Percentiles rank a stretch among this genome's conserved stretches.
Conservation (phyloP, 495 filamentous ascomycete genomes). For the Penicillium alfredii region DNA sequence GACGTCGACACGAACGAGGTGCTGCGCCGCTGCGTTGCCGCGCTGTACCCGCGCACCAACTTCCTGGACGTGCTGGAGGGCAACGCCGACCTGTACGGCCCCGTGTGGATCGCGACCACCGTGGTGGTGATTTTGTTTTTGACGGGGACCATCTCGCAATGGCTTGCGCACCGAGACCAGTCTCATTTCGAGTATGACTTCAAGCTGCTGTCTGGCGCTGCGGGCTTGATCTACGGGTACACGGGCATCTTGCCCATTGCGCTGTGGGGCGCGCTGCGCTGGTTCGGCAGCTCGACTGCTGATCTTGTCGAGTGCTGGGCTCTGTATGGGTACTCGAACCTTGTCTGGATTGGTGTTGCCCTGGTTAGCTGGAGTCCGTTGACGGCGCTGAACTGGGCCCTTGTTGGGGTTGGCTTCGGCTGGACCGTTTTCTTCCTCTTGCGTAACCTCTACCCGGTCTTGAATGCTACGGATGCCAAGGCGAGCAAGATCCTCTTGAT, state of each 20-base stretch:
- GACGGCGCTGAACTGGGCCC: conserved; percentile 82
- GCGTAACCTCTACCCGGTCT: conserved; percentile 86
- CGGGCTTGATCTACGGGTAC: conserved; percentile 90
- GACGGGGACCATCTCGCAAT: conserved; percentile 89
- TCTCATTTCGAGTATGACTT: conserved; percentile 82
- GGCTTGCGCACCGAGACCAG: conserved; percentile 58
- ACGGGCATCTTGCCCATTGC: conserved; percentile 74
- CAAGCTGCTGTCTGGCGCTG: conserved; percentile 70
- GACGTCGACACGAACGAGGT: conserved; percentile 93
- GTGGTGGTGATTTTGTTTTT: conserved; percentile 94
- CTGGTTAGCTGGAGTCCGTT: conserved; percentile 84
- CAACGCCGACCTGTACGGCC: conserved; percentile 94
- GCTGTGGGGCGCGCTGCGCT: conserved; percentile 83
- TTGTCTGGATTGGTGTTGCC: conserved; percentile 95
- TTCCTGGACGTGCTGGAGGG: conserved; percentile 95
- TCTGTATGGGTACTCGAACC: conserved; percentile 89
- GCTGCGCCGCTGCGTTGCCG: conserved; percentile 71
- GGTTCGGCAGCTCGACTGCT: conserved; percentile 84
- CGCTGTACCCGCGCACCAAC: conserved; percentile 82
- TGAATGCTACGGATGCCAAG: conserved; percentile 87
- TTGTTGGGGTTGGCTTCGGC: conserved; percentile 85
- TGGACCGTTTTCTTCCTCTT: conserved; percentile 81
- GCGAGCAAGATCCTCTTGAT: conserved; percentile 83
- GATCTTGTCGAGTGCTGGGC: conserved; percentile 85
- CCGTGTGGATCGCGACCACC: conserved; percentile 97